Base-by-base conservation (phyloP, 1,284 basidiomycete species). In the Marasmius tenuissimus region DNA sequence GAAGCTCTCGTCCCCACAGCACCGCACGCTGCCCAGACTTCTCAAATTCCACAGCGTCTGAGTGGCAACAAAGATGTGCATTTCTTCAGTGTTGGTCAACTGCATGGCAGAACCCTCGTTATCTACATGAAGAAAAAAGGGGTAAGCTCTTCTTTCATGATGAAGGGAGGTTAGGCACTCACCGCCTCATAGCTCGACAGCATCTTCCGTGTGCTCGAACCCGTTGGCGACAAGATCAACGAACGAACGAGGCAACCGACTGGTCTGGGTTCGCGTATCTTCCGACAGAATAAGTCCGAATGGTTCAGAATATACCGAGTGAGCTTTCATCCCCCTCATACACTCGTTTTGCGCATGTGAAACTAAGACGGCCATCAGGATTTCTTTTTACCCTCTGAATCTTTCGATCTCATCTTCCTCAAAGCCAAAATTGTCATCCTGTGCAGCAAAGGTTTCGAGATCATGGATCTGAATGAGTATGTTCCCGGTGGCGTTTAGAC, bases 51-150 rank as follows among this genome's bases (percentile, higher is more conserved):
- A 0, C 93, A 97, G 71, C 92, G 93, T 67, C 81, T 98, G 39
- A 94, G 92, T 70, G 90, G 92, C 9, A 89, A 87, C 67, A 89
- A 92, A 69, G 96, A 97, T 69, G 95, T 98, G 9, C 87, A 92
- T 64, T 98, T 97, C 78, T 98, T 99, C 79, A 92, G 89, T 59
- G 92, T 97, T 18, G 97, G 97, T 18, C 88, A 88, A 62, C 81
- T 97, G 40, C 85, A 88, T 45, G 91, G 88, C 34, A 85, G 94
- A 12, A 97, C 94, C 0, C 80, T 97, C 12, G 90, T 99, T 10
- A 89, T 97, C 59, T 98, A 96, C 76, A 96, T 96, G 88, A 97
- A 96, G 83, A 93, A 92, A 77, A 96, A 92, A 78, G 93, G 94
- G 61, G 93, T 95, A 76, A 69, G 87, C 77, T 4, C 57, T 16